Conservation (phyloP, 805 yeast genomes). For the Kluyveromyces lactis region DNA sequence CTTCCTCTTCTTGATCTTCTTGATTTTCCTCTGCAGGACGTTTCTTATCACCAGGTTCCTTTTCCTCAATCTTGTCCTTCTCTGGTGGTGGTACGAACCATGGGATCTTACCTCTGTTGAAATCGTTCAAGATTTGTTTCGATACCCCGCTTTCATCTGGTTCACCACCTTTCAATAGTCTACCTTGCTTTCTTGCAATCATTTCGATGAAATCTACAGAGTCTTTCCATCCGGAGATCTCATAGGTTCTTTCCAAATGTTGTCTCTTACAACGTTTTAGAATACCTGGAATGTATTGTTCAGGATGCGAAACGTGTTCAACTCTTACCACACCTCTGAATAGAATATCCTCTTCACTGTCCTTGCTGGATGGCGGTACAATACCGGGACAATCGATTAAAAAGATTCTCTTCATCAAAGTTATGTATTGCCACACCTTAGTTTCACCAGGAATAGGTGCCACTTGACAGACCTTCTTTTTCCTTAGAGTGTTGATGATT, state of each 20-base stretch:
- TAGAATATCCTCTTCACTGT: constrained; percentile 82
- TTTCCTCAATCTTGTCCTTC: constrained; percentile 35
- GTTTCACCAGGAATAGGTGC: constrained; percentile 99
- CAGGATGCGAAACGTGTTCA: constrained; percentile 94
- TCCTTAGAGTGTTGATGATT: constrained; percentile 85
- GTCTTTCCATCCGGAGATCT: constrained; percentile 80
- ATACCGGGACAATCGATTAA: constrained; percentile 98
- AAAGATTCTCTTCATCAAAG: constrained; percentile 91
- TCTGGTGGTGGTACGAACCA: constrained; percentile 96
- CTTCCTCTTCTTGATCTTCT: background rate
- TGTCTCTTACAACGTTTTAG: constrained; percentile 76
- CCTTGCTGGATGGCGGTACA: constrained; percentile 90
- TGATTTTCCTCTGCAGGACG: too few species aligned
- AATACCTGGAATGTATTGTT: constrained; percentile 86
- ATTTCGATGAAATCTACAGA: constrained; percentile 79
- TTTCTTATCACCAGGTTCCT: constrained; percentile 5
- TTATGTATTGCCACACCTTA: constrained; percentile 97
- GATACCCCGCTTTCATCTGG: constrained; percentile 94
- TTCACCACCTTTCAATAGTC: constrained; percentile 93
- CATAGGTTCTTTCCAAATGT: constrained; percentile 93
- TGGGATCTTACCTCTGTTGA: constrained; percentile 95
- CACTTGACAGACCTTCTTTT: constrained; percentile 91
- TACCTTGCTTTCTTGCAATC: constrained; percentile 87
- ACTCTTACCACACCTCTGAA: constrained; percentile 97
- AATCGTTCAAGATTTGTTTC: constrained; percentile 83